phyloP scores from a whole-genome alignment of 2,329 filamentous ascomycete species.

The Ambrosiella cleistominuta region DNA sequence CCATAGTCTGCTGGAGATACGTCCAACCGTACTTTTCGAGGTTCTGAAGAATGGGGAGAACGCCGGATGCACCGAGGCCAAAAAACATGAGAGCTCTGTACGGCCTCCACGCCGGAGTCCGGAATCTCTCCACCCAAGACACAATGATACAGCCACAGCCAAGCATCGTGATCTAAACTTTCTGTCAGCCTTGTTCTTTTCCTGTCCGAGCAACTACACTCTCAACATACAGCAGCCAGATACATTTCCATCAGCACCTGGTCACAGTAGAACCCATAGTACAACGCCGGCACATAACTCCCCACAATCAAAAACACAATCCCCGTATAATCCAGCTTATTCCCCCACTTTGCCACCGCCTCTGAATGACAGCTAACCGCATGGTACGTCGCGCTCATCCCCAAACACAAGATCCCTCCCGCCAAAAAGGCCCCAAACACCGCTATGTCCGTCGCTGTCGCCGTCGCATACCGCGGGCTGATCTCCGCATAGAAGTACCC shows the following conservation, averaged over 20 bases:
- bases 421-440: conserved; percentile 66
- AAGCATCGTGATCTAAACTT: conserved; percentile 52
- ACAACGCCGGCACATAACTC: conserved; percentile 74
- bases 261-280: conserved; percentile 67
- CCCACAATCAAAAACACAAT: conserved; percentile 87
- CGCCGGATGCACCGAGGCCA: conserved; percentile 63
- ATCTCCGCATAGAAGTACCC: conserved; percentile 38
- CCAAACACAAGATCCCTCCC: conserved; percentile 54
- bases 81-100: conserved; percentile 85
- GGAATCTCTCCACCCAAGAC: conserved; percentile 66
- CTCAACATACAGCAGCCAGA: conserved; percentile 48
- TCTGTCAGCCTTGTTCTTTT: background rate
- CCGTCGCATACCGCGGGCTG: conserved; percentile 46
- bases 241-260: conserved; percentile 50
- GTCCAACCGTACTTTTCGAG: conserved; percentile 47
- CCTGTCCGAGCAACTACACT: background rate
- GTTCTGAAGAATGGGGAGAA: conserved; percentile 70
- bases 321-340: conserved; percentile 86
- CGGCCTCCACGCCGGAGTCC: conserved; percentile 66
- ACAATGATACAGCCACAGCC: conserved; percentile 60
- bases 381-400: conserved; percentile 75
- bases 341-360: conserved; percentile 62
- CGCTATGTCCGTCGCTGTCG: conserved; percentile 43
- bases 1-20: conserved; percentile 54
- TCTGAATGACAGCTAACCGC: conserved; percentile 71